Base-by-base conservation (phyloP, 768 basidiomycete genomes). In the Collybia sordida region DNA sequence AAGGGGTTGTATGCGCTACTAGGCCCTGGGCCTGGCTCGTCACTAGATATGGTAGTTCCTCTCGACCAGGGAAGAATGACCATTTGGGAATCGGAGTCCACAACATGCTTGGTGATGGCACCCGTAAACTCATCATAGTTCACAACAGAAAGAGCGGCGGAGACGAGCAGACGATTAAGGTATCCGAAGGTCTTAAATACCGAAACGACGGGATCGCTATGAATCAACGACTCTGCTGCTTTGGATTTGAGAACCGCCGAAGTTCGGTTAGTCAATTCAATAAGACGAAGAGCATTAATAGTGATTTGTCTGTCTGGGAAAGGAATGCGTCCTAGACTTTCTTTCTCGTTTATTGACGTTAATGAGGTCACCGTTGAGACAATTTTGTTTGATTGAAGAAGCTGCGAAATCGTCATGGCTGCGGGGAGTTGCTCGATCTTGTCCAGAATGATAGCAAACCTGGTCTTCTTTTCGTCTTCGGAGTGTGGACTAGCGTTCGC, bases 251-350 rank as follows among this genome's bases (percentile, higher is more conserved):
- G 81, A 28, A 96, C 82, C 1, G 89, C 88, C 2, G 91, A 93
- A 1, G 90, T 90, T 50, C 97, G 88, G 31, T 86, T 86, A 1
- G 91, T 90, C 39, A 98, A 72, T 63, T 98, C 94, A 57, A 98
- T 82, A 6, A 98, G 78, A 17, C 95, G 92, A 2, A 98, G 77
- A 0, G 89, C 88, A 55, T 92, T 82, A 27, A 96, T 74, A 8
- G 72, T 67, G 44, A 83, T 68, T 0, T 60, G 47, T 11, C 44
- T 45, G 3, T 52, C 24, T 12, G 49, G n/a, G 3, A 49, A 44
- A 35, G 49, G 28, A 4, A 45, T 34, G 19, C 36, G n/a, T 19
- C 56, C 56, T n/a, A 55, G 54, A 7, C 69, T 60, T 24, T 56
- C 37, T 43, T 72, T 73, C 50, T 71, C 67, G 23, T 73, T 61